phyloP scores from a whole-genome alignment of 805 yeast species.

The Pichia gijzeniarum region DNA sequence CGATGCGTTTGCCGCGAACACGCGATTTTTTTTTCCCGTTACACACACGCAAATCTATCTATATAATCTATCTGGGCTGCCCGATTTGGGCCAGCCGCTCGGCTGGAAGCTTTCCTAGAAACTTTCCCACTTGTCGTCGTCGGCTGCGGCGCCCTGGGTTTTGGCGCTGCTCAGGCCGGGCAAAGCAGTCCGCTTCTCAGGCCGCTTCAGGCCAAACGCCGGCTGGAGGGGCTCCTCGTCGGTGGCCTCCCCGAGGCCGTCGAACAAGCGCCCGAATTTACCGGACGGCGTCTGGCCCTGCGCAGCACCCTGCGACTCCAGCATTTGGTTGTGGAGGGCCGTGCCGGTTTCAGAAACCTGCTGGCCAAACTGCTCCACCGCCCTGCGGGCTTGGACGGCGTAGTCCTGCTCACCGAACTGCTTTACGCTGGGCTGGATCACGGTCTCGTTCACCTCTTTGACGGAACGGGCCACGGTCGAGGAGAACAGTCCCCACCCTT shows the following conservation, averaged over 20 bases:
- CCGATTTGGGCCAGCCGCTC: too few relatives aligned
- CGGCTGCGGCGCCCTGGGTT: conserved; percentile 27
- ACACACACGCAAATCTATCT: too few relatives aligned
- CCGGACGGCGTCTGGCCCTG: conserved; percentile 34
- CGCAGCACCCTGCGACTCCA: conserved; percentile 32
- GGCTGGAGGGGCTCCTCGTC: conserved; percentile 37
- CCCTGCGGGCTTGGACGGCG: conserved; percentile 75
- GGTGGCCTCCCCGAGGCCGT: conserved; percentile 40
- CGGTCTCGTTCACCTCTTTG: conserved; percentile 78
- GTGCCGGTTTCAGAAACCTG: conserved; percentile 84
- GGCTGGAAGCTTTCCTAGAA: conserved; percentile 32
- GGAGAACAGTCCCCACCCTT: conserved; percentile 93
- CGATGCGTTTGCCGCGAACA: too few relatives aligned
- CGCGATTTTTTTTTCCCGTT: too few relatives aligned
- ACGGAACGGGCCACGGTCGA: conserved; percentile 79
- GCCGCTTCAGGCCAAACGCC: conserved; percentile 60
- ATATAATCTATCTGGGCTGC: too few relatives aligned
- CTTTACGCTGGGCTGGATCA: conserved; percentile 85
- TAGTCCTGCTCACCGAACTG: conserved; percentile 76
- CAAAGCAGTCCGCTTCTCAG: conserved; percentile 51
- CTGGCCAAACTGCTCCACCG: conserved; percentile 96
- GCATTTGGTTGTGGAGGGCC: conserved; percentile 50
- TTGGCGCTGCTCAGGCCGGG: conserved; percentile 40
- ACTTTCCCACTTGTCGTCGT: conserved; percentile 65
- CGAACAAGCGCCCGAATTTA: conserved; percentile 49